Base-by-base conservation (phyloP, 2,329 filamentous ascomycete genomes). In the Exophiala spinifera region DNA sequence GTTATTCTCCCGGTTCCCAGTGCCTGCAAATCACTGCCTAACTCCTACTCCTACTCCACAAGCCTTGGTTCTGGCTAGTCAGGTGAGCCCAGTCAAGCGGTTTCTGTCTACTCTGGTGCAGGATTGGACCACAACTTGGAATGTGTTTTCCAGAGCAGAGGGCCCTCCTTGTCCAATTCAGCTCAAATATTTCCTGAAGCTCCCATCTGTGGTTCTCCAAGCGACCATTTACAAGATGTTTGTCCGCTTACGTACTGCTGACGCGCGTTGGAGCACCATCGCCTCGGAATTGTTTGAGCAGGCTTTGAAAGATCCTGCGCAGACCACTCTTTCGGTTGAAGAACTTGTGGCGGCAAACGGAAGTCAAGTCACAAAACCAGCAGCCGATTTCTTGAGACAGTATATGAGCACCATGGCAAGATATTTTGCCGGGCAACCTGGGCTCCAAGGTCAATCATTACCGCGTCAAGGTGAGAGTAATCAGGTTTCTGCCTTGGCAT, bases 181-280 rank as follows among this genome's bases (percentile, higher is more conserved):
- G 20, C 23, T 58, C 31, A 51, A 43, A 20, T 36, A 28, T 28
- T 5, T 17, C 4, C 21, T 55, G 44, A 40, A 33, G 25, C 40
- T 58, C n/a, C 36, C 50, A 15, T 61, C 59, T 5, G 23, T 51
- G 4, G 31, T 49, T 8, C 46, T 61, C 1, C 56, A 47, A 31
- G 11, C 8, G 28, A 10, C 7, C 28, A 11, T 31, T 6, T 31
- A 31, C 28, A 31, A 10, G 28, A 10, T 3, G 7, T 31, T 31
- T 10, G 28, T 31, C 8, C 6, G 6, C 11, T 3, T 10, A 11
- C 6, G 28, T 3, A 3, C 28, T 19, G 31, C 42, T 23, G 40
- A 52, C 36, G 17, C 31, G 14, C n/a, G 17, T 14, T 52, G 28
- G 40, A 19, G 40, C 4, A 8, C 10, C 14, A 6, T n/a, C 15